These are phyloP conservation scores for Penstemon newberryi DNA, from an alignment of 257 asterid genomes.

Conservation along the genomic window DNA sequence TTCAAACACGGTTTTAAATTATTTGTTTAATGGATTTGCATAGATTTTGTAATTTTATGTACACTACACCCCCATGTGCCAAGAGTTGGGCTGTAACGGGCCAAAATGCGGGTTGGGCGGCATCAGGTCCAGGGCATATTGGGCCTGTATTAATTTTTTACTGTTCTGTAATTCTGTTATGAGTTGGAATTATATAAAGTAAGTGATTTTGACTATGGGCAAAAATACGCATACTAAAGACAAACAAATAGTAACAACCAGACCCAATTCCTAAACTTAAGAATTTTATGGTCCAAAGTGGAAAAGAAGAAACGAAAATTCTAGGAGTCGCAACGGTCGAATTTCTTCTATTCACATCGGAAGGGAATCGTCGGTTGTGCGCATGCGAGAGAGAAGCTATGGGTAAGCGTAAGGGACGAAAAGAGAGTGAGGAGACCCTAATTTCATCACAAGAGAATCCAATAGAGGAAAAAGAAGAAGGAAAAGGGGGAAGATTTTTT, in stretches of 20 bases:
- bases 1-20: too few species aligned
- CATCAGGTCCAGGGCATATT: too few species aligned
- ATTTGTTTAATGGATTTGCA: too few species aligned
- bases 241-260: not conserved
- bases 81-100: too few species aligned
- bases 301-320: not conserved
- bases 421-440: constrained; percentile 29
- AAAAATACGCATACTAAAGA: too few species aligned
- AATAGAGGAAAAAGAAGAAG: constrained; percentile 20
- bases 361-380: not conserved
- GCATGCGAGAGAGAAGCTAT: constrained; percentile 26
- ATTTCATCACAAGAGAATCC: constrained; percentile 19
- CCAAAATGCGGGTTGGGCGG: too few species aligned
- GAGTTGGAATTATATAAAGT: too few species aligned
- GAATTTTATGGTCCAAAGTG: not conserved
- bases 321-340: constrained; percentile 54
- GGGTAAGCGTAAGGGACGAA: constrained; percentile 48
- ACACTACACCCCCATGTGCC: too few species aligned
- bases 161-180: too few species aligned
- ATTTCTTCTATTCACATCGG: constrained; percentile 7
- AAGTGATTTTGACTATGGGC: too few species aligned
- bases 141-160: too few species aligned
- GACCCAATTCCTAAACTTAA: not conserved
- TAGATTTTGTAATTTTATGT: too few species aligned
- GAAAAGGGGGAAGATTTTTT: constrained; percentile 45